Evolutionary conservation across 202 grass and related monocot genomes (phyloP).

Genomic region (Saccharum hybrid): DNA sequence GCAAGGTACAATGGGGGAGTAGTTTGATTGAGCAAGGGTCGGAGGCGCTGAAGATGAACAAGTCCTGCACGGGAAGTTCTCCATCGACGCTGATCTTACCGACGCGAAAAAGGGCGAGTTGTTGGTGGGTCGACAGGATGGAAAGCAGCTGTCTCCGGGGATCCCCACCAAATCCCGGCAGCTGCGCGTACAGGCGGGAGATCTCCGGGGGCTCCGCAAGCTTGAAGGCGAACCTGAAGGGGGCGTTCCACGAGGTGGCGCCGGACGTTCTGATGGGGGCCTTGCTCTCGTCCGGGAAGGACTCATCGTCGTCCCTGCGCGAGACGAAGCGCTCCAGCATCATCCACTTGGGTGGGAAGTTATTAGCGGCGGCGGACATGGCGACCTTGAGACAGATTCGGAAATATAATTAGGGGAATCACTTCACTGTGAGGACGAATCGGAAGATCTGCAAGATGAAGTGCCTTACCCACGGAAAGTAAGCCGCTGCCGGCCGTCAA

Average conservation of each 20-base stretch:
- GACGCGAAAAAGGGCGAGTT: not conserved
- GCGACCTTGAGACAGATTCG: not conserved
- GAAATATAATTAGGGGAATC: not conserved
- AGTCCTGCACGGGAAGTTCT: not conserved
- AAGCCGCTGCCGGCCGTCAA: too few relatives aligned
- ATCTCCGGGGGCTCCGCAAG: not conserved
- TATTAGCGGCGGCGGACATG: not conserved
- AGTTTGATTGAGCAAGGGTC: not conserved
- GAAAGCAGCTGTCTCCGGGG: not conserved
- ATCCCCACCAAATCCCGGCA: not conserved
- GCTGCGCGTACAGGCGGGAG: not conserved
- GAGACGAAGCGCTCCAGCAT: constrained; percentile 8
- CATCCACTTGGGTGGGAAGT: not conserved
- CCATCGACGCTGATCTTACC: accelerated
- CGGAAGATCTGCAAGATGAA: too few relatives aligned
- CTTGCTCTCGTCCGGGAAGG: not conserved
- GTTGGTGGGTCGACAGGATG: not conserved
- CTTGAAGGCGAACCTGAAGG: not conserved
- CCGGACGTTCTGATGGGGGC: not conserved
- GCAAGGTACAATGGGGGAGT: not conserved
- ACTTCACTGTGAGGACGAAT: not conserved
- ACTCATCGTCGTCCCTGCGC: not conserved
- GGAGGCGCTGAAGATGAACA: not conserved
- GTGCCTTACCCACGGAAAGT: too few relatives aligned
- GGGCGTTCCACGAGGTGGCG: not conserved